Evolutionary conservation across 208 protist genomes (phyloP), one percentile per base, ranked within the genome.

Genomic region (Leptomonas seymouri): DNA sequence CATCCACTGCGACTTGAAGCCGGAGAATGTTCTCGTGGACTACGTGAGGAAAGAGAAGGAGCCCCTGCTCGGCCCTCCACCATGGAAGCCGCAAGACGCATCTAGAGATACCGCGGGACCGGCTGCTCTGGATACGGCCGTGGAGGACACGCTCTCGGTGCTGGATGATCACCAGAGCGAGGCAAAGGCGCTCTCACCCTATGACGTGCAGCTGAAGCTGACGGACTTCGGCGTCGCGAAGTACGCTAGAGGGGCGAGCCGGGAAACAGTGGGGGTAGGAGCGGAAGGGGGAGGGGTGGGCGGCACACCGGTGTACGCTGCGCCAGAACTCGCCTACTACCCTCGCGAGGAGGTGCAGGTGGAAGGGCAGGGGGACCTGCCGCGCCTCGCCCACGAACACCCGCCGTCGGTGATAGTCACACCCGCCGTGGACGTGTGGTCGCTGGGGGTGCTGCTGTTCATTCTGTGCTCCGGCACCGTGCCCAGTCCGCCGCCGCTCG

Each of bases 1-100:
- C 58, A 98, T 99, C 50, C 98, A 99, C 72, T 99, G 98, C 67
- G 98, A 99, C 78, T 70, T 99, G 34, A 99, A 99, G 81, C 95
- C 94, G 12, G 95, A 98, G 78, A 98, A 98, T 77, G 90, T 99
- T 18, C 84, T 98, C 23, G 80, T 89, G 25, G 84, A 93, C 67
- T 71, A 44, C 30, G 46, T 14, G 18, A 20, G 14, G 16, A 25
- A n/a, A 30, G 30, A 8, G n/a, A 30, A 4, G n/a, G 31, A 16
- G 21, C 36, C 15, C 8, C 39, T n/a, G 51, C 30, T 16, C 11
- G 30, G 28, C 23, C 14, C 8, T 28, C n/a, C 48, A 3, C 21
- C 48, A 14, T 28, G 2, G n/a, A 28, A 12, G 23, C n/a, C 48
- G 36, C 58, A 25, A 14, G 30, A 21, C 21, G 46, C 34, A 16